A percentile compares a stretch with the other conserved stretches of the same genome.
phyloP scores from a whole-genome alignment of 495 filamentous ascomycete species.

The Penicillium chermesinum region DNA sequence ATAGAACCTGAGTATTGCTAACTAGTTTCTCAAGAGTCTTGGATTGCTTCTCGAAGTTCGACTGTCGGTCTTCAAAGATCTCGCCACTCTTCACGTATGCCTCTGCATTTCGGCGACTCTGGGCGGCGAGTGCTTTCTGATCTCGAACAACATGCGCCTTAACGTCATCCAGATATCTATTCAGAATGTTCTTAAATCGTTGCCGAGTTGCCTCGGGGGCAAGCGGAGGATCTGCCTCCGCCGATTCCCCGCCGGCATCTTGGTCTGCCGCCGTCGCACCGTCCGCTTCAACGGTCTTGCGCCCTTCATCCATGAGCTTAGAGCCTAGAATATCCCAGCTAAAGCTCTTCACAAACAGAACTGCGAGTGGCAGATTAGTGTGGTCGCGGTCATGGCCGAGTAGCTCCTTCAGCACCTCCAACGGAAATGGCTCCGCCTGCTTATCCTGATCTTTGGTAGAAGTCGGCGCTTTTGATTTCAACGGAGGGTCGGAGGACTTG shows the following conservation, averaged over 20 bases:
- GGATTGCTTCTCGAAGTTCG: constrained; percentile 87
- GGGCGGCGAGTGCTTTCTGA: constrained; percentile 74
- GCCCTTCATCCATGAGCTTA: constrained; percentile 62
- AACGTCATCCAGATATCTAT: constrained; percentile 88
- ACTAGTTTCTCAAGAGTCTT: constrained; percentile 90
- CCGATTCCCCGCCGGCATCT: constrained; percentile 34
- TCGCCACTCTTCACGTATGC: constrained; percentile 98
- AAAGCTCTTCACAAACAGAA: constrained; percentile 93
- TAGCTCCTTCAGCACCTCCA: constrained; percentile 95
- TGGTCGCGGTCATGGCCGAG: constrained; percentile 91
- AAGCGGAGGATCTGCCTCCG: constrained; percentile 60
- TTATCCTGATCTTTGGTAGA: constrained; percentile 36
- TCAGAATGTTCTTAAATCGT: constrained; percentile 82
- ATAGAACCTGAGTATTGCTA: constrained; percentile 83
- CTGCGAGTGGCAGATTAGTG: constrained; percentile 81
- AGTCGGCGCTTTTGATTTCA: constrained; percentile 33
- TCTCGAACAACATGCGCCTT: constrained; percentile 83
- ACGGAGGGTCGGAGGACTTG: constrained; percentile 52
- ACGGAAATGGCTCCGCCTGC: constrained; percentile 76
- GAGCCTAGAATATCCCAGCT: constrained; percentile 91
- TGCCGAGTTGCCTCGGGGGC: constrained; percentile 70
- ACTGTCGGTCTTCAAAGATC: constrained; percentile 95
- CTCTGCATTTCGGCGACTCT: constrained; percentile 91
- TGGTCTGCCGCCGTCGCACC: constrained; percentile 52
- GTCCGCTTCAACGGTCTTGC: constrained; percentile 82